Conservation (phyloP, 23 red algal species). For the Agarophyton chilense region DNA sequence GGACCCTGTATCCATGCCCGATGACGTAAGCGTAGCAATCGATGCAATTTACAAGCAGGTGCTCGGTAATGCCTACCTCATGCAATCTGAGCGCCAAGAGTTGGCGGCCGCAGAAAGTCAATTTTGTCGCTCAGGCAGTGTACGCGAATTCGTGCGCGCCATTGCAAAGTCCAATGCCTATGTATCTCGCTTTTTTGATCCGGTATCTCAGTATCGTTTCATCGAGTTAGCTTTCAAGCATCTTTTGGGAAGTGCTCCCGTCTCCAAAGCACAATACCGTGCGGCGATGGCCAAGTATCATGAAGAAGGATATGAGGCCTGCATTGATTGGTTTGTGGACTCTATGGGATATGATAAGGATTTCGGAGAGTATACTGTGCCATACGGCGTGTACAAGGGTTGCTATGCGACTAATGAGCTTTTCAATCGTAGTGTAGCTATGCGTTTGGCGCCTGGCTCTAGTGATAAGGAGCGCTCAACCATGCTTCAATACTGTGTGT, state of each 20-base stretch:
- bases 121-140: conserved; percentile 27
- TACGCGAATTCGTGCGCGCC: conserved; percentile 74
- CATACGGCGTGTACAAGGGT: conserved; percentile 56
- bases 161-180: conserved; percentile 72
- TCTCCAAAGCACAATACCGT: conserved; percentile 34
- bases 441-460: conserved; percentile 42
- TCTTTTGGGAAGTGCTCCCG: conserved; percentile 72
- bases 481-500: conserved; percentile 51
- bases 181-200: conserved; percentile 75
- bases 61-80: conserved; percentile 83
- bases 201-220: conserved; percentile 61
- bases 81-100: conserved; percentile 74
- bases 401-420: conserved; percentile 56
- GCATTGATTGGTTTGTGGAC: conserved; percentile 75
- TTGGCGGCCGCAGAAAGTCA: conserved; percentile 43
- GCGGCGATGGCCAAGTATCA: conserved; percentile 65
- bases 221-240: conserved; percentile 89
- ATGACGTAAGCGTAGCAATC: conserved; percentile 9
- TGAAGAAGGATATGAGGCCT: conserved; percentile 55
- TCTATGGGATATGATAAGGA: conserved; percentile 35
- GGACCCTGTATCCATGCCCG: conserved; percentile 25
- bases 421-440: conserved; percentile 62
- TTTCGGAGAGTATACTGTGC: conserved; percentile 68
- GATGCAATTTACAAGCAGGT: conserved; percentile 69
- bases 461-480: conserved; percentile 66